phyloP scores from a whole-genome alignment of 2,329 filamentous ascomycete genomes.

The Cryphonectria carpinicola region DNA sequence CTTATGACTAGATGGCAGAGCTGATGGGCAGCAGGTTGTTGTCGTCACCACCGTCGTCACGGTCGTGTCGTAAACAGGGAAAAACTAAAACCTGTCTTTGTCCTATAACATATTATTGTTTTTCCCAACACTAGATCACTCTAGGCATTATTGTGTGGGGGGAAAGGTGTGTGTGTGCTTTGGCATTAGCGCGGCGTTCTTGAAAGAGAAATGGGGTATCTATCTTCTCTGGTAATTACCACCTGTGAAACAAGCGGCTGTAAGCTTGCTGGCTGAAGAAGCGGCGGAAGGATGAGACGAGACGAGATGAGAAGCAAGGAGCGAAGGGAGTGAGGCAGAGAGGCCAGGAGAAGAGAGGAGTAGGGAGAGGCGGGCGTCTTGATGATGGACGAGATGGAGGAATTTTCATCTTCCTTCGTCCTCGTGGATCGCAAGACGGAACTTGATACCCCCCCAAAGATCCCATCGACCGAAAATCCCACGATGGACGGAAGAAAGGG shows the following conservation, averaged over 20 bases:
- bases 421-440: constrained; percentile 1
- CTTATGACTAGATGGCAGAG: constrained; percentile 25
- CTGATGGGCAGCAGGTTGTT: constrained; percentile 17
- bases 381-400: background rate
- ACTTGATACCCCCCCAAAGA: constrained; percentile 3
- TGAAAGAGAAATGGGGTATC: background rate
- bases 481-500: background rate
- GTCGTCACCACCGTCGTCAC: constrained; percentile 23
- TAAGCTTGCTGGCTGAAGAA: background rate
- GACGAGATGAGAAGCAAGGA: background rate
- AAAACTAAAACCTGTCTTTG: background rate
- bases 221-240: background rate
- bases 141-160: background rate
- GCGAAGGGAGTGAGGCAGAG: background rate
- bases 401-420: background rate
- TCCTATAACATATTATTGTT: background rate
- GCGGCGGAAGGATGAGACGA: background rate
- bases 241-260: background rate
- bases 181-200: constrained; percentile 9
- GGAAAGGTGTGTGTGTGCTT: background rate
- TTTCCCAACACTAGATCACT: background rate
- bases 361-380: background rate
- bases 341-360: background rate
- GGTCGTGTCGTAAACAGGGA: constrained; percentile 3
- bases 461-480: background rate